These are phyloP conservation scores for Myriosclerotinia curreyana DNA, from an alignment of 2,329 filamentous ascomycete species.

Conservation along the genomic window DNA sequence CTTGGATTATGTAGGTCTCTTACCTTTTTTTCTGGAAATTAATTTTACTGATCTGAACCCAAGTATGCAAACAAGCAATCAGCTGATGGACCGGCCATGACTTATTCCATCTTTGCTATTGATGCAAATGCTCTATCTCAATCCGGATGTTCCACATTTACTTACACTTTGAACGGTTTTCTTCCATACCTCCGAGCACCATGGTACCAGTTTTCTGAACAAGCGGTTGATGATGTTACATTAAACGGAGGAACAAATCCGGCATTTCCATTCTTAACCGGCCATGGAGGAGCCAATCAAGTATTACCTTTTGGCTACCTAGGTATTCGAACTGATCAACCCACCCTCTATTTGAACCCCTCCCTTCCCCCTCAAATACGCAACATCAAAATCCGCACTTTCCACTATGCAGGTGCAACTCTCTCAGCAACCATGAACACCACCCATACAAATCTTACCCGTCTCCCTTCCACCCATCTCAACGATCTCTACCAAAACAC, in stretches of 20 bases:
- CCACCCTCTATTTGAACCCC: constrained; percentile 60
- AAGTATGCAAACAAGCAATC: constrained; percentile 67
- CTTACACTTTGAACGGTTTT: constrained; percentile 62
- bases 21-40: neutral
- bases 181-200: constrained; percentile 63
- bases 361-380: constrained; percentile 59
- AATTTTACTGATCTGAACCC: constrained; percentile 21
- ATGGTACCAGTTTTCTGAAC: constrained; percentile 70
- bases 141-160: constrained; percentile 66
- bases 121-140: constrained; percentile 63
- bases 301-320: constrained; percentile 66
- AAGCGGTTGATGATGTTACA: constrained; percentile 58
- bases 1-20: constrained; percentile 55
- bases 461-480: constrained; percentile 47
- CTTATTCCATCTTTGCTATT: constrained; percentile 66
- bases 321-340: constrained; percentile 58
- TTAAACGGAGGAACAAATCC: constrained; percentile 51
- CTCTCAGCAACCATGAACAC: constrained; percentile 59
- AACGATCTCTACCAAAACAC: constrained; percentile 55
- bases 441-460: constrained; percentile 61
- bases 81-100: constrained; percentile 68
- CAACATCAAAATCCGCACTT: constrained; percentile 57
- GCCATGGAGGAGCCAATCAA: constrained; percentile 66
- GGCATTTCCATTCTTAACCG: constrained; percentile 61
- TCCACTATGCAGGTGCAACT: constrained; percentile 65